Base-by-base conservation (phyloP, 768 basidiomycete species). In the Chiua virens region DNA sequence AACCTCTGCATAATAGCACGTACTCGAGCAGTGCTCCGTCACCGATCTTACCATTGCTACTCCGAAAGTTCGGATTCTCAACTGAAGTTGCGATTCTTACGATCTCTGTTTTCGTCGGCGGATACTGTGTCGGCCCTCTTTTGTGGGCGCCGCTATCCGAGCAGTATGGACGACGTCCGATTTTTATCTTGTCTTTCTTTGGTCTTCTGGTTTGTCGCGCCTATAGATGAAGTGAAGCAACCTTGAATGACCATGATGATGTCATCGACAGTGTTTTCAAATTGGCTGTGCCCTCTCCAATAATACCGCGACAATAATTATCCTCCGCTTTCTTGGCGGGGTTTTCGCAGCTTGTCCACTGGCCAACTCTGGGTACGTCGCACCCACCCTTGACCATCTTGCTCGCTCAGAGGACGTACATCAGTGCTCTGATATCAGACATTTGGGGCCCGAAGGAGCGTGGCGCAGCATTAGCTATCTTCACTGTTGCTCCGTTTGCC, bases 291-390 rank as follows among this genome's bases (percentile, higher is more conserved):
- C 87, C 0, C 70, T 87, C 4, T 72, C 84, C 0, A 68, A 73
- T 35, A 89, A 87, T 65, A 80, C 81, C 2, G 75, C 73, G 8
- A 79, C 83, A 5, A 64, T 91, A n/a, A 73, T 92, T 13, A 60
- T 86, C 17, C 81, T 87, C 57, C 79, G 89, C 20, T 85, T 89
- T 63, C 63, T 89, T n/a, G 79, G 81, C 2, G 88, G 89, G 13
- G 71, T 73, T 2, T 89, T 87, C 56, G 86, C 87, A 18, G 79
- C 84, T 17, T 78, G 82, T 25, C 88, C 87, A 1, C 59, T 88
- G 40, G 79, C 86, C 7, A 87, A 87, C 68, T 78, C 81, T 50
- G 87, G 85, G 82, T 85, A 60, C 11, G 73, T 44, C 25, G 15
- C 5, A 4, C 4, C 66, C 18, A 17, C 20, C 20, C 17, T 18